Base-by-base conservation (phyloP, 2,329 filamentous ascomycete genomes). In the Alternaria metachromatica region DNA sequence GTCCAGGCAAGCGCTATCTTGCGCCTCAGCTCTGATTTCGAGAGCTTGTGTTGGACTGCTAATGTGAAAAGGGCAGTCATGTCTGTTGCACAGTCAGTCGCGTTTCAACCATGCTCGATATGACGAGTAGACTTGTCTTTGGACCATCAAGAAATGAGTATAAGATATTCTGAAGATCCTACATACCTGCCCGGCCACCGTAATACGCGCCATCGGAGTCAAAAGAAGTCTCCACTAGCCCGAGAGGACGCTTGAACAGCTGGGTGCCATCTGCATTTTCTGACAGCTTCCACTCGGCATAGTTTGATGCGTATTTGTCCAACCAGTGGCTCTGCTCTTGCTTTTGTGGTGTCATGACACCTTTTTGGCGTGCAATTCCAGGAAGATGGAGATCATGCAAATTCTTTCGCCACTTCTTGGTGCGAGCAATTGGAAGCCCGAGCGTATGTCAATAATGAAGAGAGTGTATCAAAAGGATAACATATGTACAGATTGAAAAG, bases 191-290 rank as follows among this genome's bases (percentile, higher is more conserved):
- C 56, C 82, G 74, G 6, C 83, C 83, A 59, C 82, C 82, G 55
- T 75, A 82, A 51, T 82, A 77, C 6, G 73, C 65, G 4, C 83
- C 83, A 69, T 84, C 83, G 0, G 70, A 68, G 62, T 84, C 82
- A 71, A 85, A 85, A 11, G 77, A 77, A 2, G 72, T 77, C 60
- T 85, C 83, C 0, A 84, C 80, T 6, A 83, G 72, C 1, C 83
- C 83, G 1, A 84, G 63, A 0, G 81, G 81, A 9, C 82, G 73
- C 18, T 70, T 71, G 60, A 78, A 81, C 13, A 68, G 62, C 30
- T 61, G 62, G 33, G 58, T 58, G 15, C 72, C 75, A 50, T 64
- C 10, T 15, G 49, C 53, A 5, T 55, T 25, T 53, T 48, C 64
- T 20, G 37, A 33, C 10, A 46, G 18, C 48, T 67, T 75, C 82